Evolutionary conservation across 139 green algal genomes (phyloP), one percentile per base, ranked within the genome.

Genomic region (Deuterostichococcus epilithicus): DNA sequence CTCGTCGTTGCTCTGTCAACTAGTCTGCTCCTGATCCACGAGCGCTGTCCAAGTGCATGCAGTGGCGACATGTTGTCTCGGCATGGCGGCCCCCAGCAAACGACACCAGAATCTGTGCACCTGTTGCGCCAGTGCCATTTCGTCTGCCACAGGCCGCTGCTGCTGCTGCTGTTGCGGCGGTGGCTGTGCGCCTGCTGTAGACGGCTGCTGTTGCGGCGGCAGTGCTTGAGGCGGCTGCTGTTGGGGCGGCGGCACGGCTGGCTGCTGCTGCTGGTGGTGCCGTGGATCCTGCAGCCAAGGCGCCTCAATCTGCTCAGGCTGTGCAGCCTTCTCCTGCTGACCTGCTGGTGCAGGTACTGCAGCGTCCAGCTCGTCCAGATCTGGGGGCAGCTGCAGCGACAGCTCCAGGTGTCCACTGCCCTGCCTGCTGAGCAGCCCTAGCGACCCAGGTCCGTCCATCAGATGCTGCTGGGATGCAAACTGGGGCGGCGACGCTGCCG

Each of bases 371-470:
- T 63, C 52, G 3, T 63, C 52, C 28, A 28, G 10, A 63, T 63
- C 52, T 13, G 32, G n/a, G 42, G 66, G 66, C 67, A 69, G 75
- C 39, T 78, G 63, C 66, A 73, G 74, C 65, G 66, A 47, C 47
- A 33, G 38, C 44, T 33, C 42, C 3, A 45, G 28, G n/a, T 72
- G n/a, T 22, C 45, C 26, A 66, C 28, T 4, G 0, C 23, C 26
- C 15, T 26, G 39, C 63, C n/a, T n/a, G n/a, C n/a, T n/a, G n/a
- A n/a, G n/a, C n/a, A n/a, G n/a, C n/a, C n/a, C n/a, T n/a, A n/a
- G n/a, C n/a, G n/a, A n/a, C n/a, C n/a, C n/a, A n/a, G n/a, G n/a
- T n/a, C n/a, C n/a, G n/a, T n/a, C n/a, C n/a, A n/a, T n/a, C n/a
- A n/a, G n/a, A n/a, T n/a, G n/a, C n/a, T n/a, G n/a, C n/a, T n/a